Evolutionary conservation across 768 basidiomycete genomes (phyloP).

Genomic region (Hericium erinaceus): DNA sequence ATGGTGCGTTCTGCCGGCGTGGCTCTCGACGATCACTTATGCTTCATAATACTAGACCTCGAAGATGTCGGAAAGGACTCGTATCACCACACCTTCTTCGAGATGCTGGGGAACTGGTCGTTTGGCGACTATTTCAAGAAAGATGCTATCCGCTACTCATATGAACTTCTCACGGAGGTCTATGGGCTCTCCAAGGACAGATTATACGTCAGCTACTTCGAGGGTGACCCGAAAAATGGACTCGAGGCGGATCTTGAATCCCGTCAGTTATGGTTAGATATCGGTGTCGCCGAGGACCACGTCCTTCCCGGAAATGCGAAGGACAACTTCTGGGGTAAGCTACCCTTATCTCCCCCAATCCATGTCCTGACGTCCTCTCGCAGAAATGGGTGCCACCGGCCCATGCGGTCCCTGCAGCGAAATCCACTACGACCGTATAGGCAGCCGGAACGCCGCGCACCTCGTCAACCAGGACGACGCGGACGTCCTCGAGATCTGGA

Average conservation of each 20-base stretch:
- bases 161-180: constrained; percentile 87
- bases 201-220: constrained; percentile 96
- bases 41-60: constrained; percentile 49
- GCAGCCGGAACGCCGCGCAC: constrained; percentile 89
- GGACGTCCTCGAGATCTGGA: constrained; percentile 97
- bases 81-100: constrained; percentile 97
- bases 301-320: constrained; percentile 91
- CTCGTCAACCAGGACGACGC: constrained; percentile 97
- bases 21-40: constrained; percentile 1
- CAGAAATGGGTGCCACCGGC: constrained; percentile 98
- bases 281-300: constrained; percentile 83
- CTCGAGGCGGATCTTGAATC: constrained; percentile 87
- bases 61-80: constrained; percentile 99
- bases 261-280: constrained; percentile 77
- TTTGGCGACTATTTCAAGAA: constrained; percentile 99
- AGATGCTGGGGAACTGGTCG: constrained; percentile 99
- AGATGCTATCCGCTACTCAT: constrained; percentile 85
- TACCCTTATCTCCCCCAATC: no score
- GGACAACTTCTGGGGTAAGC: constrained; percentile 96
- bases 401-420: constrained; percentile 98
- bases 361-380: not conserved
- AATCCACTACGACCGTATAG: constrained; percentile 94
- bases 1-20: constrained; percentile 43
- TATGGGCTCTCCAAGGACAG: constrained; percentile 85
- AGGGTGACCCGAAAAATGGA: constrained; percentile 80